phyloP scores from a whole-genome alignment of 2,329 filamentous ascomycete genomes.

The Ceratocystiopsis sp. region DNA sequence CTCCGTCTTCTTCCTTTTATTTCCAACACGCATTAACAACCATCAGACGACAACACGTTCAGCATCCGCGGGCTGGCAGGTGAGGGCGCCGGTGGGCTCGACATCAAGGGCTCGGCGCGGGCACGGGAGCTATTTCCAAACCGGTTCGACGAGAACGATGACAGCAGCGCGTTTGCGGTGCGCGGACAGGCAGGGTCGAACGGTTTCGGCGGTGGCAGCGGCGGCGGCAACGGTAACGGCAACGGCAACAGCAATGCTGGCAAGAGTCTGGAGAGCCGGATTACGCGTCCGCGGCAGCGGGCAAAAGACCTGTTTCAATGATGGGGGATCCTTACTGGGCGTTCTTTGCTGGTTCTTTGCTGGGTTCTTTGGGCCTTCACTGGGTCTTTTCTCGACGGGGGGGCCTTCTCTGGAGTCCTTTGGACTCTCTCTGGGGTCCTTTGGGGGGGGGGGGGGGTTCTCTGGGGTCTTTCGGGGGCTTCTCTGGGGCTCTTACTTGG shows the following conservation, averaged over 20 bases:
- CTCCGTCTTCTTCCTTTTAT: too few relatives aligned
- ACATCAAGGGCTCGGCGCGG: conserved; percentile 47
- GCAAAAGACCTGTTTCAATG: conserved; percentile 59
- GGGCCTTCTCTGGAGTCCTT: too few relatives aligned
- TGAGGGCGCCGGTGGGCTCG: conserved; percentile 23
- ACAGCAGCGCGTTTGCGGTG: not conserved
- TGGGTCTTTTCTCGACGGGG: not conserved
- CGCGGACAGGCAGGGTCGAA: conserved; percentile 26
- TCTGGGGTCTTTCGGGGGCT: not conserved
- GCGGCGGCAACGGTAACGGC: not conserved
- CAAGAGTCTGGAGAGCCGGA: conserved; percentile 39
- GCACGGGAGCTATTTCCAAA: conserved; percentile 54
- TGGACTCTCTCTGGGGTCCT: too few relatives aligned
- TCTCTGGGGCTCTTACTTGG: not conserved
- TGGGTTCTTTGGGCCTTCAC: not conserved
- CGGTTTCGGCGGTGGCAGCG: not conserved
- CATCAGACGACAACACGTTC: conserved; percentile 15
- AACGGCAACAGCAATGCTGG: conserved; percentile 28
- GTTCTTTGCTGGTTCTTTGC: not conserved
- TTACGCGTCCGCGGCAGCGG: conserved; percentile 38
- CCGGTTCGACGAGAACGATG: conserved; percentile 27
- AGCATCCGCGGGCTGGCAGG: conserved; percentile 43
- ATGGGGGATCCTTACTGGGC: conserved; percentile 10
- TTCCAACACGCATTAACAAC: too few relatives aligned
- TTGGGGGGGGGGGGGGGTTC: not conserved